Percentiles rank a stretch among this genome's conserved stretches.
Conservation (phyloP, 2,329 filamentous ascomycete genomes). For the Acrodontium crateriforme region DNA sequence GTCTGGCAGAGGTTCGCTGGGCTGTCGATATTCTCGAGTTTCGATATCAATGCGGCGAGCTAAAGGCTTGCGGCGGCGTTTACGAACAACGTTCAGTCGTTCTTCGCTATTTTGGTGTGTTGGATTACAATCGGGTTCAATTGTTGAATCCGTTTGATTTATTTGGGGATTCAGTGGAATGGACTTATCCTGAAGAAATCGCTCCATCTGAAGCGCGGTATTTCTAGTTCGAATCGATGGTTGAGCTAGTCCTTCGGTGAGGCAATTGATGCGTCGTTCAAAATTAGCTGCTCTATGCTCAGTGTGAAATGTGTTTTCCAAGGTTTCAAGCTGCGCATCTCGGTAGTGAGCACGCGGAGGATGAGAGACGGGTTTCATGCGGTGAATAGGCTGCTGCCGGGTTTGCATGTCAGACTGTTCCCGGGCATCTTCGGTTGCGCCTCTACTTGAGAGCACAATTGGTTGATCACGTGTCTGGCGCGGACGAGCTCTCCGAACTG, state of each 20-base stretch:
- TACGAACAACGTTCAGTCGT: constrained; percentile 6
- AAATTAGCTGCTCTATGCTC: constrained; percentile 26
- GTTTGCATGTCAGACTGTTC: too few relatives aligned
- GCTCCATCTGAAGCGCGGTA: constrained; percentile 20
- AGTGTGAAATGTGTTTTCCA: constrained; percentile 25
- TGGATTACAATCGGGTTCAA: too few relatives aligned
- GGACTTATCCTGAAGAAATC: constrained; percentile 11
- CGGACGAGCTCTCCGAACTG: too few relatives aligned
- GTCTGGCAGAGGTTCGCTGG: constrained; percentile 22
- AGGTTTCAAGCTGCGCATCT: constrained; percentile 29
- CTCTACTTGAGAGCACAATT: neutral
- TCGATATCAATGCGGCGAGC: constrained; percentile 35
- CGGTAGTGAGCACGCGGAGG: constrained; percentile 11
- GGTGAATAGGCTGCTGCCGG: too few relatives aligned
- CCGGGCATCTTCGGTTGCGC: neutral
- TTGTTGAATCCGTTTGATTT: too few relatives aligned
- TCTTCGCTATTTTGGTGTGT: too few relatives aligned
- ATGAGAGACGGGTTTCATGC: constrained; percentile 1
- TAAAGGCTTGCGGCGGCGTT: constrained; percentile 17
- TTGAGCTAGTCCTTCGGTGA: constrained; percentile 14
- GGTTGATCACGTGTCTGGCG: neutral
- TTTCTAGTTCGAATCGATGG: too few relatives aligned
- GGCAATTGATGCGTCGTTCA: constrained; percentile 14
- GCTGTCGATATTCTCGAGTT: constrained; percentile 31
- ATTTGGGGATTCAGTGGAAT: too few relatives aligned